Conservation (phyloP, 129 eudicot species). For the Flaveria robusta region DNA sequence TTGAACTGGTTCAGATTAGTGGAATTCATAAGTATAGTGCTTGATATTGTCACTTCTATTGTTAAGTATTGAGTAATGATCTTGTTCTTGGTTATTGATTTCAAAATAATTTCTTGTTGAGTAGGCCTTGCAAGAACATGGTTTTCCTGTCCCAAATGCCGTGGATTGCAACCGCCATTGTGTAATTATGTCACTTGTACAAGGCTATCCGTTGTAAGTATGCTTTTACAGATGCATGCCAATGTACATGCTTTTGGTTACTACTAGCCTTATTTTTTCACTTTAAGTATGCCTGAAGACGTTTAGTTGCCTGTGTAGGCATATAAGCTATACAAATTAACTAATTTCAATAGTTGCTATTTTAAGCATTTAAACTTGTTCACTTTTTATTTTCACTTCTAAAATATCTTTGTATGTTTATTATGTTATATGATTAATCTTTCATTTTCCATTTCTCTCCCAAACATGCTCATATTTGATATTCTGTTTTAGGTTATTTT, state of each 20-base stretch:
- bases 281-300: background rate
- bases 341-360: background rate
- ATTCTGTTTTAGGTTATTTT: too few species aligned
- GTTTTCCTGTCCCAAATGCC: slow-evolving; percentile 91
- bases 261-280: background rate
- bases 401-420: background rate
- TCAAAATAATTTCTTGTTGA: too few species aligned
- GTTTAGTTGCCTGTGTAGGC: background rate
- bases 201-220: slow-evolving; percentile 92
- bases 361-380: background rate
- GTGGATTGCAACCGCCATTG: slow-evolving; percentile 96
- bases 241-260: slow-evolving; percentile 9
- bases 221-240: background rate
- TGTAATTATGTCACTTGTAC: slow-evolving; percentile 89
- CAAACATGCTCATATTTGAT: background rate
- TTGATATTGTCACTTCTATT: background rate
- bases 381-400: background rate
- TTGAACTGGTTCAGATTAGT: background rate
- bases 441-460: background rate
- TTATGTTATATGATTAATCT: background rate
- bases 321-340: slow-evolving; percentile 10
- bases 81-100: too few species aligned
- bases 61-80: background rate
- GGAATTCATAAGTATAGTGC: too few species aligned
- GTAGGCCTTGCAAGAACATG: slow-evolving; percentile 85